A percentile compares a stretch with the other conserved stretches of the same genome.
phyloP scores from a whole-genome alignment of 306 rosid genomes.

The Vigna hirtella region DNA sequence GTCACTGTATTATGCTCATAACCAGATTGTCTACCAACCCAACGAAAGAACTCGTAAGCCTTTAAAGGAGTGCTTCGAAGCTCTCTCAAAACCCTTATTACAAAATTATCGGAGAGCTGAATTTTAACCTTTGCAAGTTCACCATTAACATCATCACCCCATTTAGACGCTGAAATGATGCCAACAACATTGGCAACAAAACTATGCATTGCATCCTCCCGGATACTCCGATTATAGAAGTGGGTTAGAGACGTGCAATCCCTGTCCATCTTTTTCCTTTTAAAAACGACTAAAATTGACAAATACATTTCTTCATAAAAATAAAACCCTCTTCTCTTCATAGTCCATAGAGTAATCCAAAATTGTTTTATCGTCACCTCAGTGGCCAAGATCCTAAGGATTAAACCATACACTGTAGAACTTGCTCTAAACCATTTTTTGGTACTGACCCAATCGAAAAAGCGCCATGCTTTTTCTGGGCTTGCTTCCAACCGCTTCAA shows the following conservation, averaged over 20 bases:
- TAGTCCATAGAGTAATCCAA: slow-evolving; percentile 63
- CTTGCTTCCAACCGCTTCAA: slow-evolving; percentile 65
- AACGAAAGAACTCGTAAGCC: slow-evolving; percentile 65
- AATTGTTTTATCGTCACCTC: slow-evolving; percentile 64
- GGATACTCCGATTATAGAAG: slow-evolving; percentile 57
- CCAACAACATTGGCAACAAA: slow-evolving; percentile 61
- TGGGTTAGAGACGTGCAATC: slow-evolving; percentile 58
- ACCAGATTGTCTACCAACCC: slow-evolving; percentile 60
- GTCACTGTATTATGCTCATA: slow-evolving; percentile 65
- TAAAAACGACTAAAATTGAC: slow-evolving; percentile 51
- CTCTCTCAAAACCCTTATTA: slow-evolving; percentile 68
- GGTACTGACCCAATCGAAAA: slow-evolving; percentile 75
- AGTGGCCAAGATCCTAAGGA: slow-evolving; percentile 63
- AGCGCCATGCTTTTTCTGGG: slow-evolving; percentile 66
- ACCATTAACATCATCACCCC: slow-evolving; percentile 61
- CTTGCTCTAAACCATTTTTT: slow-evolving; percentile 65
- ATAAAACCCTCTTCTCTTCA: slow-evolving; percentile 73
- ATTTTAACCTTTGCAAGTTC: slow-evolving; percentile 55
- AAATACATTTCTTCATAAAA: slow-evolving; percentile 62
- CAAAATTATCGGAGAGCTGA: slow-evolving; percentile 61
- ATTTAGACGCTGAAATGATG: slow-evolving; percentile 62
- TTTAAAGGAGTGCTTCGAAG: slow-evolving; percentile 59
- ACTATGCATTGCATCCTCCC: slow-evolving; percentile 59
- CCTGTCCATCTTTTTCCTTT: slow-evolving; percentile 55
- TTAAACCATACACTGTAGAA: slow-evolving; percentile 63